These are phyloP conservation scores for Zymoseptoria tritici DNA, from an alignment of 2,329 filamentous ascomycete genomes.

Conservation along the genomic window DNA sequence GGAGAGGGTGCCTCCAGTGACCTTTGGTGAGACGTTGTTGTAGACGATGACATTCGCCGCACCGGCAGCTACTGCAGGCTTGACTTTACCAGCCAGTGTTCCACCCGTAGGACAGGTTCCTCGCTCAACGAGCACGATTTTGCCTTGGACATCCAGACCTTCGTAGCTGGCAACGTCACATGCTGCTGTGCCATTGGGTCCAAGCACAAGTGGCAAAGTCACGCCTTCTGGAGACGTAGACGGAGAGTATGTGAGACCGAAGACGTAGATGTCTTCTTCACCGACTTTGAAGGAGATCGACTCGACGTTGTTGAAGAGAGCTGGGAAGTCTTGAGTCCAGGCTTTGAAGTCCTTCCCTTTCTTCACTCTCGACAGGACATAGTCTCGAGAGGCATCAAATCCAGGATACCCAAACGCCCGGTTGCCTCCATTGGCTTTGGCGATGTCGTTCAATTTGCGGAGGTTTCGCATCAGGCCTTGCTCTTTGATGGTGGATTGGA, in stretches of 20 bases:
- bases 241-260: conserved; percentile 50
- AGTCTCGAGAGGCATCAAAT: conserved; percentile 52
- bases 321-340: conserved; percentile 13
- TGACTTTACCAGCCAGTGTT: conserved; percentile 63
- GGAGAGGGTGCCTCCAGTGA: conserved; percentile 51
- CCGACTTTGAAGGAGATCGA: conserved; percentile 32
- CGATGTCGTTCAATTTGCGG: conserved; percentile 49
- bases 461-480: conserved; percentile 48
- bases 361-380: conserved; percentile 45
- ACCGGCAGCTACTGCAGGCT: conserved; percentile 58
- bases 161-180: conserved; percentile 60
- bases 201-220: conserved; percentile 30
- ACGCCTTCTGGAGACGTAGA: conserved; percentile 33
- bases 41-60: conserved; percentile 66
- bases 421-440: conserved; percentile 49
- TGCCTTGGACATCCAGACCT: conserved; percentile 45
- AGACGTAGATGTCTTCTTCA: conserved; percentile 37
- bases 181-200: conserved; percentile 53
- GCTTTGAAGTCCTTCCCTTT: conserved; percentile 28
- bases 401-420: conserved; percentile 54
- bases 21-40: conserved; percentile 56
- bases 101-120: conserved; percentile 48
- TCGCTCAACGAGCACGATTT: conserved; percentile 63
- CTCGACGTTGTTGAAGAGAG: conserved; percentile 17
- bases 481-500: conserved; percentile 9